Conservation (phyloP, 202 grass and related monocot genomes). For the Schoenoplectus tabernaemontani region DNA sequence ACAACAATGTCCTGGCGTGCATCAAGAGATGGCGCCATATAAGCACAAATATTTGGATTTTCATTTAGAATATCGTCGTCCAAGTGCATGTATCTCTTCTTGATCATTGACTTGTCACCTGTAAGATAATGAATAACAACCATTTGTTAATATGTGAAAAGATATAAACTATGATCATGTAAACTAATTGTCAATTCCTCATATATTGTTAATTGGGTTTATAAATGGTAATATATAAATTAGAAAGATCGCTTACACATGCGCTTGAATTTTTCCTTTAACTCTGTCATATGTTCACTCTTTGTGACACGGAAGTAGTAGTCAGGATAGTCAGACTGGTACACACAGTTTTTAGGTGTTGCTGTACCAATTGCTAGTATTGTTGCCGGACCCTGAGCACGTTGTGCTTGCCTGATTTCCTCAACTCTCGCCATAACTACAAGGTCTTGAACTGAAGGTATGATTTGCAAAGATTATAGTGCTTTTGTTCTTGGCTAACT, state of each 20-base stretch:
- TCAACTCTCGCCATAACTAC: neutral
- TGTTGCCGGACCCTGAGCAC: conserved; percentile 17
- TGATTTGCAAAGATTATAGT: neutral
- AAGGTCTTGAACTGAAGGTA: neutral
- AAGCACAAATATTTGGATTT: conserved; percentile 57
- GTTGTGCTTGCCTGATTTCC: conserved; percentile 23
- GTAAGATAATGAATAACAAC: too few species aligned
- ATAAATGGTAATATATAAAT: neutral
- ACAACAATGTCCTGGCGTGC: conserved; percentile 66
- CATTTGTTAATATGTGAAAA: neutral
- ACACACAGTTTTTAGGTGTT: conserved; percentile 12
- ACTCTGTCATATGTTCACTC: conserved; percentile 22
- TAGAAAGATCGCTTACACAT: conserved; percentile 12
- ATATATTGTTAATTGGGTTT: neutral
- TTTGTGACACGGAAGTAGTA: conserved; percentile 34
- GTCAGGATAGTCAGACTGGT: conserved; percentile 21
- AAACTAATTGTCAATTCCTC: neutral
- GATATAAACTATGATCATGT: neutral
- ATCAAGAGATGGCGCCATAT: conserved; percentile 78
- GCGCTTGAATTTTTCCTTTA: conserved; percentile 29
- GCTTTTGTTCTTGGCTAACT: neutral
- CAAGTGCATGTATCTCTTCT: conserved; percentile 74
- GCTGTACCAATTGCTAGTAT: conserved; percentile 34
- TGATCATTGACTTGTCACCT: conserved; percentile 79
- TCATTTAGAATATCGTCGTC: conserved; percentile 51